phyloP scores from a whole-genome alignment of 257 asterid species.

The Solanum medicagineum region DNA sequence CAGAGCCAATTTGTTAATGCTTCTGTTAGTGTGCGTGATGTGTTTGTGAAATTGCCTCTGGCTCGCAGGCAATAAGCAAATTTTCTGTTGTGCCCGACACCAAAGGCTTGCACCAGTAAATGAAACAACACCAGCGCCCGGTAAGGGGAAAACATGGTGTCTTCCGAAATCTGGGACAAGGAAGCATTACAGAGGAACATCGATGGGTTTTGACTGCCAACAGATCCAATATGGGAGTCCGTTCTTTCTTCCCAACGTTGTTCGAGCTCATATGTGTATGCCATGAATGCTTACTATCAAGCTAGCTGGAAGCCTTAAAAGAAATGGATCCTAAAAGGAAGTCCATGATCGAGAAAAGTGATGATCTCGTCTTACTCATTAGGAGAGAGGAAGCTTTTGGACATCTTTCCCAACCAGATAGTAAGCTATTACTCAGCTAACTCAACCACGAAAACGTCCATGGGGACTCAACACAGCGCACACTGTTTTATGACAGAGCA shows the following conservation, averaged over 20 bases:
- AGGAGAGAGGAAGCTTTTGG: too few species aligned
- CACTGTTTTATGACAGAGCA: background rate
- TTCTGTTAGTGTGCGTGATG: conserved; percentile 19
- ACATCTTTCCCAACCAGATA: too few species aligned
- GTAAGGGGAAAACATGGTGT: conserved; percentile 24
- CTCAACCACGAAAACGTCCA: background rate
- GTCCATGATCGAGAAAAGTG: too few species aligned
- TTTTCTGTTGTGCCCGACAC: conserved; percentile 6
- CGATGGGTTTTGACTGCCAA: conserved; percentile 21
- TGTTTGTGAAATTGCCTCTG: conserved; percentile 21
- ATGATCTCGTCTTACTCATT: too few species aligned
- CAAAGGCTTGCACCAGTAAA: background rate
- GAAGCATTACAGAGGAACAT: conserved; percentile 27
- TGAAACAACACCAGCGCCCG: background rate
- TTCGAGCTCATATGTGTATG: conserved; percentile 32
- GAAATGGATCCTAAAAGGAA: background rate
- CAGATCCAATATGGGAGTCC: conserved; percentile 25
- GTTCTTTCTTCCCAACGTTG: conserved; percentile 25
- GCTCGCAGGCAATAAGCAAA: conserved; percentile 29
- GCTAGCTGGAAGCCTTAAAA: background rate
- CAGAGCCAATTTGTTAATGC: conserved; percentile 4
- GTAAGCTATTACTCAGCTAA: too few species aligned
- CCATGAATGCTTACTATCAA: conserved; percentile 24
- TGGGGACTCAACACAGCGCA: background rate
- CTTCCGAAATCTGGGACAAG: conserved; percentile 16